These are phyloP conservation scores for Russula emetica DNA, from an alignment of 768 basidiomycete species.

Conservation along the genomic window DNA sequence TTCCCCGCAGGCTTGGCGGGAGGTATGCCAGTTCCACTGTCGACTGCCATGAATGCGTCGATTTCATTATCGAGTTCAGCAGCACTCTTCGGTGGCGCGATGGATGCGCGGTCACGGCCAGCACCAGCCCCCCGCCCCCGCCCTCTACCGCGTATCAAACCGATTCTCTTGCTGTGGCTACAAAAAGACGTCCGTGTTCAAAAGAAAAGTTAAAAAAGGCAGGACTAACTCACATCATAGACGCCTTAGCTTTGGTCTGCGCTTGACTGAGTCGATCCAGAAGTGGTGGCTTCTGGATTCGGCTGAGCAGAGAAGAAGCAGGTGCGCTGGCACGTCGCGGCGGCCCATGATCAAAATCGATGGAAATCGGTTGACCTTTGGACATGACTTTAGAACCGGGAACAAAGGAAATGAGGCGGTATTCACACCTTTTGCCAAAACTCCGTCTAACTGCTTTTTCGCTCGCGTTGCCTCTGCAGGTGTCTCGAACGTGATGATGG, in stretches of 20 bases:
- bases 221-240: slow-evolving; percentile 20
- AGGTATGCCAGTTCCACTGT: slow-evolving; percentile 19
- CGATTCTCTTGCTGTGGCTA: slow-evolving; percentile 19
- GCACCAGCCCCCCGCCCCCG: slow-evolving; percentile 35
- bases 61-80: slow-evolving; percentile 86
- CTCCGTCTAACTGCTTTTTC: slow-evolving; percentile 80
- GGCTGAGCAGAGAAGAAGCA: slow-evolving; percentile 62
- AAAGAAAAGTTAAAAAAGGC: not conserved
- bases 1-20: slow-evolving; percentile 11
- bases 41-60: slow-evolving; percentile 78
- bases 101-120: slow-evolving; percentile 31
- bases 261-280: slow-evolving; percentile 57
- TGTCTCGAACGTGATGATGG: slow-evolving; percentile 75
- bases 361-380: slow-evolving; percentile 73
- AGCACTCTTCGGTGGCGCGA: slow-evolving; percentile 52
- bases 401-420: slow-evolving; percentile 11
- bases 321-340: slow-evolving; percentile 37
- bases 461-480: slow-evolving; percentile 74
- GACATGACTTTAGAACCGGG: not conserved
- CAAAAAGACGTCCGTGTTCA: not conserved
- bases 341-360: slow-evolving; percentile 50
- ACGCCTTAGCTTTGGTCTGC: slow-evolving; percentile 32
- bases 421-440: slow-evolving; percentile 75
- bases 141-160: slow-evolving; percentile 26
- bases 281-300: slow-evolving; percentile 72